These are phyloP conservation scores for Nicotiana knightiana DNA, from an alignment of 257 asterid species.

Conservation along the genomic window DNA sequence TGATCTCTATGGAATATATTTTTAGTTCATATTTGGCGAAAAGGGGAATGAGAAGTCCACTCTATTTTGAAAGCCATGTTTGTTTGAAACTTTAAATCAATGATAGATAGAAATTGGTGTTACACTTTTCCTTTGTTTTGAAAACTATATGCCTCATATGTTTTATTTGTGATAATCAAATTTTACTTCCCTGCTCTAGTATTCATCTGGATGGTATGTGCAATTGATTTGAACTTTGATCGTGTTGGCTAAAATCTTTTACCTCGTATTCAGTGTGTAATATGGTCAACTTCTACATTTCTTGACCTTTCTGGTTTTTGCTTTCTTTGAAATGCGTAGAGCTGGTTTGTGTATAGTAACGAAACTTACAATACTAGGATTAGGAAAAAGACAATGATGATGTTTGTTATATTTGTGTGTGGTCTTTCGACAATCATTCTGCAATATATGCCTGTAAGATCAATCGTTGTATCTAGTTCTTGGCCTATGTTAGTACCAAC, in stretches of 20 bases:
- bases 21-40: neutral
- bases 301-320: neutral
- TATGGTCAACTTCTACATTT: neutral
- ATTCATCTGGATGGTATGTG: neutral
- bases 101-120: neutral
- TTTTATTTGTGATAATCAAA: neutral
- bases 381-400: neutral
- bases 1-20: neutral
- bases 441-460: neutral
- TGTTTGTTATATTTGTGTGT: neutral
- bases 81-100: neutral
- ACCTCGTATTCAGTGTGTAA: neutral
- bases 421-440: neutral
- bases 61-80: neutral
- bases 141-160: neutral
- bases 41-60: neutral
- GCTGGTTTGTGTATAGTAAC: neutral
- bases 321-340: constrained; percentile 3
- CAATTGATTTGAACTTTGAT: neutral
- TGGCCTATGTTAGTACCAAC: neutral
- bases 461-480: neutral
- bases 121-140: neutral
- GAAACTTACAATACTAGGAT: neutral
- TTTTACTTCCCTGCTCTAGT: neutral
- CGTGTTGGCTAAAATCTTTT: neutral